Evolutionary conservation across 331 rosid genomes (phyloP).

Genomic region (Quercus phellos): DNA sequence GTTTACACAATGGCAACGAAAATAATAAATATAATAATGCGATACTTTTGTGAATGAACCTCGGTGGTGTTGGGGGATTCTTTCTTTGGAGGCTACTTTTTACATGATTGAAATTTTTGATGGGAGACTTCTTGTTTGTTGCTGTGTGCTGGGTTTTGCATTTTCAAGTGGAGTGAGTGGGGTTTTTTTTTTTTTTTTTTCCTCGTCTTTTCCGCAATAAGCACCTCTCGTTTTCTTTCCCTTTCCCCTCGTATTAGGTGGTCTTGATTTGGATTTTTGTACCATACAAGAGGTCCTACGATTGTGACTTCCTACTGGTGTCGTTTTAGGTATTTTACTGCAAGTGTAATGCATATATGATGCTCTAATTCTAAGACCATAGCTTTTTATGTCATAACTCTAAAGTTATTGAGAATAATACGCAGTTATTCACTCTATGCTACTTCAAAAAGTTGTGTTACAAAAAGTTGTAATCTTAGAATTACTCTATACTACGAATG

Average conservation of each 20-base stretch:
- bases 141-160: not conserved
- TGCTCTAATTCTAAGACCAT: too few species aligned
- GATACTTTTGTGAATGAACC: conserved; percentile 3
- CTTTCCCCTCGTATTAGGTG: not conserved
- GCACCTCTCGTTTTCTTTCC: not conserved
- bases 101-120: not conserved
- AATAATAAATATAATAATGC: not conserved
- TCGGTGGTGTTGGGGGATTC: conserved; percentile 20
- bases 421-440: too few species aligned
- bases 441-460: too few species aligned
- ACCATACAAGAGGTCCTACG: not conserved
- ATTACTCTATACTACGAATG: too few species aligned
- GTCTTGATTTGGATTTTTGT: not conserved
- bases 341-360: too few species aligned
- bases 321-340: too few species aligned
- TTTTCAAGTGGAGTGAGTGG: not conserved
- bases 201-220: not conserved
- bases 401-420: too few species aligned
- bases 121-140: not conserved
- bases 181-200: not conserved
- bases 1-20: not conserved
- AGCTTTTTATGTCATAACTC: too few species aligned
- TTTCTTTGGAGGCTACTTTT: not conserved
- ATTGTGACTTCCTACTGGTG: not conserved
- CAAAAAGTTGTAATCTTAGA: too few species aligned